Percentiles rank a stretch among this genome's conserved stretches.
These are phyloP conservation scores for Carex scoparia DNA, from an alignment of 176 grass and related monocot genomes.

Conservation along the genomic window DNA sequence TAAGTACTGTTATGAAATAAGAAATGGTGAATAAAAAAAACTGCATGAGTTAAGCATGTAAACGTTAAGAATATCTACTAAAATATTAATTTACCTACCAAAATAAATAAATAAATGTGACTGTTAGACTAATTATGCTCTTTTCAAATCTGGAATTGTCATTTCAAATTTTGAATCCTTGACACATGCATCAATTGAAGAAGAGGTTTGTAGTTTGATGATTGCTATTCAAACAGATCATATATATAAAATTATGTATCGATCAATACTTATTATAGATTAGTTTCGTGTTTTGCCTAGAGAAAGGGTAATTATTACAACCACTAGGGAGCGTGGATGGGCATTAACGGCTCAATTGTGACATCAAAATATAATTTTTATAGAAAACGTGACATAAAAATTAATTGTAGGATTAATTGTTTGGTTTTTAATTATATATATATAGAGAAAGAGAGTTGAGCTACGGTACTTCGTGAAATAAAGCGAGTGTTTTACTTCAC, in stretches of 20 bases:
- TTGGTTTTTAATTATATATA: too few relatives aligned
- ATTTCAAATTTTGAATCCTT: slow-evolving; percentile 17
- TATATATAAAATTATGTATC: neutral
- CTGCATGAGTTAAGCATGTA: neutral
- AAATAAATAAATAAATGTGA: neutral
- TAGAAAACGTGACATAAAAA: too few relatives aligned
- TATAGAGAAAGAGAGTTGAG: too few relatives aligned
- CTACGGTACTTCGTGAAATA: too few relatives aligned
- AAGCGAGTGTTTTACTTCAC: too few relatives aligned
- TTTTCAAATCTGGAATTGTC: neutral
- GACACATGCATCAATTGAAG: neutral
- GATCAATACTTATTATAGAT: neutral
- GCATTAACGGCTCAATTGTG: slow-evolving; percentile 23
- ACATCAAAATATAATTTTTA: too few relatives aligned
- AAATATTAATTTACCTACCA: neutral
- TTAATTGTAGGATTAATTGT: too few relatives aligned
- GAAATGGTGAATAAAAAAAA: neutral
- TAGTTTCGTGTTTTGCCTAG: slow-evolving; percentile 13
- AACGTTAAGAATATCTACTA: neutral
- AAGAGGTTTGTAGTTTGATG: slow-evolving; percentile 4
- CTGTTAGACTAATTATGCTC: neutral
- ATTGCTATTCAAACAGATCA: slow-evolving; percentile 13
- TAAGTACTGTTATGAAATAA: neutral
- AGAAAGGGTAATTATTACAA: slow-evolving; percentile 26
- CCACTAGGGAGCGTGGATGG: slow-evolving; percentile 5